Evolutionary conservation across 345 rosid genomes (phyloP).

Genomic region (Pugionium cornutum): DNA sequence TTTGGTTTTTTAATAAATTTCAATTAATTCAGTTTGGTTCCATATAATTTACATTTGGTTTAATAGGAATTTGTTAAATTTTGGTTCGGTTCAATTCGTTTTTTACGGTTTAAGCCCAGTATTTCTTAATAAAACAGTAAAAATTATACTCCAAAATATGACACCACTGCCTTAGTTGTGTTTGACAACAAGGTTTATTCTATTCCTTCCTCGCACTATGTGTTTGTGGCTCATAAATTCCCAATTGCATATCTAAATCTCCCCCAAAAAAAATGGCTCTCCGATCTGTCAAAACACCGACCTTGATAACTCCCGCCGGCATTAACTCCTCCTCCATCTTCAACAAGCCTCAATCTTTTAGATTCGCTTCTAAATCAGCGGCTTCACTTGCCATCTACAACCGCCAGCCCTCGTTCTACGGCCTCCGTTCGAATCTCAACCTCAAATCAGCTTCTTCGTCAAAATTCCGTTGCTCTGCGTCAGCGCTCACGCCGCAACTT

Average conservation of each 20-base stretch:
- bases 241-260: neutral
- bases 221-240: slow-evolving; percentile 26
- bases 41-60: too few species aligned
- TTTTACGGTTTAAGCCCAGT: too few species aligned
- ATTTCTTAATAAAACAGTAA: too few species aligned
- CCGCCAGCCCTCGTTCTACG: slow-evolving; percentile 11
- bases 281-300: slow-evolving; percentile 35
- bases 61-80: too few species aligned
- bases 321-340: neutral
- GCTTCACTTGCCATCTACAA: slow-evolving; percentile 14
- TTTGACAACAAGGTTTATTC: slow-evolving; percentile 16
- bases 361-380: slow-evolving; percentile 18
- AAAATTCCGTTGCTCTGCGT: slow-evolving; percentile 39
- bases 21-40: too few species aligned
- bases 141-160: too few species aligned
- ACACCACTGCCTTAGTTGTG: neutral
- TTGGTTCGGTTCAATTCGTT: too few species aligned
- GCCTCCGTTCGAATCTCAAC: slow-evolving; percentile 19
- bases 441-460: slow-evolving; percentile 5
- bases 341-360: slow-evolving; percentile 24
- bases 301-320: slow-evolving; percentile 8
- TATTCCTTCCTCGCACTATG: neutral
- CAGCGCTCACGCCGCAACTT: slow-evolving; percentile 70
- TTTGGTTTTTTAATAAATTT: too few species aligned
- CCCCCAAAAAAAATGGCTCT: slow-evolving; percentile 32